Evolutionary conservation across 2,329 filamentous ascomycete species (phyloP).

Genomic region (Monilinia vaccinii-corymbosi): DNA sequence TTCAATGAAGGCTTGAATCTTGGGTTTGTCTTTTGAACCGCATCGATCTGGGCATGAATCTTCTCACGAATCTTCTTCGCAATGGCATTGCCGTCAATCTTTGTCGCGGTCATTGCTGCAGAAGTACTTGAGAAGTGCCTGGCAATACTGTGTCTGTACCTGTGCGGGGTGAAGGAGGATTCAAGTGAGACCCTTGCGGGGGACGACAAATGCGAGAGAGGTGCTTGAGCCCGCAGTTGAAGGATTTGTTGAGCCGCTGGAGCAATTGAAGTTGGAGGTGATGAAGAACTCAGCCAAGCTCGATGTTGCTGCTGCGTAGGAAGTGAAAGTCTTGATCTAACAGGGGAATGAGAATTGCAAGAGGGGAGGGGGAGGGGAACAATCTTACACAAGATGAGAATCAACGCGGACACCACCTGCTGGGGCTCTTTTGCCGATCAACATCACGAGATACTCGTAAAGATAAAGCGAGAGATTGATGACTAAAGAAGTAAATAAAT

Average conservation of each 20-base stretch:
- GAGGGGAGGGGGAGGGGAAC: too few species aligned
- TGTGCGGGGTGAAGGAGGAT: background rate
- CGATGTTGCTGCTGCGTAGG: slow-evolving; percentile 8
- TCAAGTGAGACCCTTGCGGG: slow-evolving; percentile 14
- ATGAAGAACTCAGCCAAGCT: background rate
- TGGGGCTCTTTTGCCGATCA: slow-evolving; percentile 5
- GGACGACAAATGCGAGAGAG: slow-evolving; percentile 13
- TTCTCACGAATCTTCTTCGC: slow-evolving; percentile 83
- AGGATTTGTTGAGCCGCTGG: slow-evolving; percentile 8
- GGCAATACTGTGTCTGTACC: slow-evolving; percentile 9
- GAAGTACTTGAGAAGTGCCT: slow-evolving; percentile 41
- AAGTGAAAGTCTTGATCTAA: slow-evolving; percentile 9
- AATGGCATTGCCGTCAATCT: slow-evolving; percentile 93
- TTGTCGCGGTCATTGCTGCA: slow-evolving; percentile 70
- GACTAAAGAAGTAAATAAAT: background rate
- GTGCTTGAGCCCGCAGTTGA: slow-evolving; percentile 23
- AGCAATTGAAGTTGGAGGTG: slow-evolving; percentile 12
- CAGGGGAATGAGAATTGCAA: background rate
- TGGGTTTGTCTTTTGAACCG: slow-evolving; percentile 74
- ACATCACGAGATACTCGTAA: background rate
- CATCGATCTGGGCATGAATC: slow-evolving; percentile 69
- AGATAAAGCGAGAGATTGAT: background rate
- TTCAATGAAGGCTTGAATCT: slow-evolving; percentile 83
- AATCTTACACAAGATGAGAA: background rate
- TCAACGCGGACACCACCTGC: background rate